phyloP scores from a whole-genome alignment of 257 asterid species.

The Solanum infundibuliforme region DNA sequence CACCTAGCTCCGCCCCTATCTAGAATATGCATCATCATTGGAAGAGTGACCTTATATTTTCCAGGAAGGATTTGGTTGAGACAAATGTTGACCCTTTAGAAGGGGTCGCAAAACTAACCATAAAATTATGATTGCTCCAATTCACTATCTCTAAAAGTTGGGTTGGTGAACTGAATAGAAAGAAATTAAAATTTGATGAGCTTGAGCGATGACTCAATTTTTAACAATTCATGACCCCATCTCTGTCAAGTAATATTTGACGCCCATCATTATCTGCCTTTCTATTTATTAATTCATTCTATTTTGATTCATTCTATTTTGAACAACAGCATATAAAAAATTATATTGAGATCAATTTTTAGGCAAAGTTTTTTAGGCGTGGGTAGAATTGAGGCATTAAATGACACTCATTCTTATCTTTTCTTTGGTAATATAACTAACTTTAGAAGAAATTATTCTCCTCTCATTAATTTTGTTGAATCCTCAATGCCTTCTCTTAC shows the following conservation, averaged over 20 bases:
- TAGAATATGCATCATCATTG: not conserved
- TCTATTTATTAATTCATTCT: not conserved
- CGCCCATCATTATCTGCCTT: rapidly evolving
- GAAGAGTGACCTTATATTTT: not conserved
- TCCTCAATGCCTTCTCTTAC: not conserved
- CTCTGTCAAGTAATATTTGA: too few species aligned
- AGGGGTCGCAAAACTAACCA: not conserved
- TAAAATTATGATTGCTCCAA: not conserved
- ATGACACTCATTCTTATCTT: not conserved
- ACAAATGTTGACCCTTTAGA: not conserved
- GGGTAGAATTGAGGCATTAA: not conserved
- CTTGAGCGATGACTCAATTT: too few species aligned
- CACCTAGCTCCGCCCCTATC: too few species aligned
- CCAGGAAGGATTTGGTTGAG: not conserved
- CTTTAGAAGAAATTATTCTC: not conserved
- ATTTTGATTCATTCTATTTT: not conserved
- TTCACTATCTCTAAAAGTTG: not conserved
- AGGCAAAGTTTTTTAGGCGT: not conserved
- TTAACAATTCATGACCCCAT: too few species aligned
- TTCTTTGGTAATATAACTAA: not conserved
- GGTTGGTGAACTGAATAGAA: not conserved
- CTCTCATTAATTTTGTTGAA: not conserved
- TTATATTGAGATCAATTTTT: not conserved
- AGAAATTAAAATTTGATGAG: not conserved
- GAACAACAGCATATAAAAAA: not conserved